These are phyloP conservation scores for Corymbia maculata DNA, from an alignment of 345 rosid genomes.

Conservation along the genomic window DNA sequence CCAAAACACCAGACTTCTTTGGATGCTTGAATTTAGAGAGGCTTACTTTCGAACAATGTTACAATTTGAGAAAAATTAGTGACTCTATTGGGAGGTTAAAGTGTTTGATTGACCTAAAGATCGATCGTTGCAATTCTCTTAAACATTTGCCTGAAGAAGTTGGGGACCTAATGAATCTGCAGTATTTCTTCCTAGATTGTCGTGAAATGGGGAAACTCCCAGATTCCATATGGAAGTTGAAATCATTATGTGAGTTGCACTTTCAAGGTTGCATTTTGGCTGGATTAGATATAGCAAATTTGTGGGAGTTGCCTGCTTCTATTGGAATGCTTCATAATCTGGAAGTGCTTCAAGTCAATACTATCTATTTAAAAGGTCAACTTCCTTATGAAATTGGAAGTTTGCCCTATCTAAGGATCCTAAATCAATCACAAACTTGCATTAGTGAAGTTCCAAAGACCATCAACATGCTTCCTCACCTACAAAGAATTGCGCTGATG, in stretches of 20 bases:
- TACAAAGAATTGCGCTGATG: rapidly evolving
- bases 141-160: background rate
- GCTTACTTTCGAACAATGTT: background rate
- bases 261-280: rapidly evolving
- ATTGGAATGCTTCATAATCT: background rate
- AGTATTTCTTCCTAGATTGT: background rate
- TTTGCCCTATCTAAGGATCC: background rate
- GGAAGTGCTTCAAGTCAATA: background rate
- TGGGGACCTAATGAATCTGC: background rate
- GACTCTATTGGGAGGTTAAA: background rate
- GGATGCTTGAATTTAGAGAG: background rate
- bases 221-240: background rate
- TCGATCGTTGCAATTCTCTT: rapidly evolving
- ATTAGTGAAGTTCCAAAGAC: background rate
- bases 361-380: rapidly evolving
- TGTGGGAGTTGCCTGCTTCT: background rate
- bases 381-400: background rate
- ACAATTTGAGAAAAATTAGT: rapidly evolving
- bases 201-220: background rate
- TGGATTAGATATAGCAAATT: rapidly evolving
- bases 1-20: background rate
- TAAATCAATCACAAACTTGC: rapidly evolving
- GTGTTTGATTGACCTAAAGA: background rate
- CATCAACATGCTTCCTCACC: background rate
- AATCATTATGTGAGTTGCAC: background rate